Evolutionary conservation across 2,329 filamentous ascomycete species (phyloP), one percentile per base, ranked within the genome.

Genomic region (Alternaria sp.): DNA sequence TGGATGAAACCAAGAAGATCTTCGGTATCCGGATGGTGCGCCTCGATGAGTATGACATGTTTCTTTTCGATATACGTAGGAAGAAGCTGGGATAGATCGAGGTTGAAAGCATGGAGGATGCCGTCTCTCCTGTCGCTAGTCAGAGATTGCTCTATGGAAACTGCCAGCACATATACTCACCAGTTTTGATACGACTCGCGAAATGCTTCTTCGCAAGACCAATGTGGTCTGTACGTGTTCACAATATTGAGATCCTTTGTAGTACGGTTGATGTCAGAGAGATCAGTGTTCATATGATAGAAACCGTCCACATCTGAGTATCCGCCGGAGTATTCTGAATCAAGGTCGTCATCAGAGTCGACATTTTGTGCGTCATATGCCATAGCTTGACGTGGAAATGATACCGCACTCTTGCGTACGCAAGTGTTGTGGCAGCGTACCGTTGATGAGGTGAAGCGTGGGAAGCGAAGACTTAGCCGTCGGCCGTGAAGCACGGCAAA

Each of bases 1-100:
- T 47, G 21, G 4, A 71, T 69, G 45, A 60, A 71, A 5, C 63
- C 67, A 15, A 68, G 58, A 6, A 71, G 47, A 5, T 56, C 15
- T 1, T 7, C 18, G 14, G 26, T 56, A 7, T 54, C 45, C 25
- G 12, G 55, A 11, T 56, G 30, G 18, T 12, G 30, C 10, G 33
- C 55, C 10, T 46, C 43, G 20, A 60, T 58, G 18, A 61, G 58
- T 6, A 63, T 51, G 8, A 20, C 20, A 21, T 18, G 11, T n/a
- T 33, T 26, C 30, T 50, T 14, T 15, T 66, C 56, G 6, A 37
- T 45, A 20, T 47, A 60, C 14, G 14, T 37, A 8, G 65, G 59
- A n/a, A 14, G 30, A 15, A 63, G 61, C 7, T 53, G 25, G 6
- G 53, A 63, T 9, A 20, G 50, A 6, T 45, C 21, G 15, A 71